Evolutionary conservation across 1,284 basidiomycete genomes (phyloP).

Genomic region (Boletus smithii): DNA sequence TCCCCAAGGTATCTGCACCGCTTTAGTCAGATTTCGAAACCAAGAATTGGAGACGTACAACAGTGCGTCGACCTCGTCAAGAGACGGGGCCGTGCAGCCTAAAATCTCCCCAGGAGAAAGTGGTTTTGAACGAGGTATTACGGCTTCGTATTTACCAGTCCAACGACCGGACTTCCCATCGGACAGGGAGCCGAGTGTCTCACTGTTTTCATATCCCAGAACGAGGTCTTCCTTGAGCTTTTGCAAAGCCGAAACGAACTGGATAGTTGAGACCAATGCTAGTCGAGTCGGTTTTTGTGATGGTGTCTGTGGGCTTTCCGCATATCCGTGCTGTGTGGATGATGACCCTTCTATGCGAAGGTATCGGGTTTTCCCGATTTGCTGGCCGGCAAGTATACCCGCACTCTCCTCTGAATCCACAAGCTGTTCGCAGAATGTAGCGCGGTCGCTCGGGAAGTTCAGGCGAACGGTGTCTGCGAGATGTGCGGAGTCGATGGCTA

Average conservation of each 20-base stretch:
- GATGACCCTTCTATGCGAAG: slow-evolving; percentile 54
- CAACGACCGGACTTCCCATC: slow-evolving; percentile 37
- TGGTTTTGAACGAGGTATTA: slow-evolving; percentile 89
- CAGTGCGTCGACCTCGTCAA: slow-evolving; percentile 80
- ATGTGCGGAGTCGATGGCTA: slow-evolving; percentile 86
- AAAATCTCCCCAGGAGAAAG: slow-evolving; percentile 95
- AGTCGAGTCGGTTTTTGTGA: slow-evolving; percentile 57
- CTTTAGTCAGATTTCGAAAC: slow-evolving; percentile 15
- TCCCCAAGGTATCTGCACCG: slow-evolving; percentile 89
- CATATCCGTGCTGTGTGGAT: neutral
- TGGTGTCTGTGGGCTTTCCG: neutral
- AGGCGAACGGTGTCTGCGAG: slow-evolving; percentile 80
- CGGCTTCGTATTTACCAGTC: slow-evolving; percentile 71
- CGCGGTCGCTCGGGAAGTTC: slow-evolving; percentile 84
- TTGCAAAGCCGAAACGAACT: slow-evolving; percentile 90
- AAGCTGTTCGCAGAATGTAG: slow-evolving; percentile 57
- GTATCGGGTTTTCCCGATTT: slow-evolving; percentile 48
- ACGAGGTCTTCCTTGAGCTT: slow-evolving; percentile 77
- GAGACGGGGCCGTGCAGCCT: slow-evolving; percentile 91
- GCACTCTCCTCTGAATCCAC: slow-evolving; percentile 51
- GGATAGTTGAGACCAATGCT: slow-evolving; percentile 91
- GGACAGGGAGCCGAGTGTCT: neutral
- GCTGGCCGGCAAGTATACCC: slow-evolving; percentile 50
- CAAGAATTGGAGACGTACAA: slow-evolving; percentile 52
- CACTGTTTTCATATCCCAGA: slow-evolving; percentile 31